Evolutionary conservation across 768 basidiomycete genomes (phyloP).

Genomic region (Macrolepiota dolichaula): DNA sequence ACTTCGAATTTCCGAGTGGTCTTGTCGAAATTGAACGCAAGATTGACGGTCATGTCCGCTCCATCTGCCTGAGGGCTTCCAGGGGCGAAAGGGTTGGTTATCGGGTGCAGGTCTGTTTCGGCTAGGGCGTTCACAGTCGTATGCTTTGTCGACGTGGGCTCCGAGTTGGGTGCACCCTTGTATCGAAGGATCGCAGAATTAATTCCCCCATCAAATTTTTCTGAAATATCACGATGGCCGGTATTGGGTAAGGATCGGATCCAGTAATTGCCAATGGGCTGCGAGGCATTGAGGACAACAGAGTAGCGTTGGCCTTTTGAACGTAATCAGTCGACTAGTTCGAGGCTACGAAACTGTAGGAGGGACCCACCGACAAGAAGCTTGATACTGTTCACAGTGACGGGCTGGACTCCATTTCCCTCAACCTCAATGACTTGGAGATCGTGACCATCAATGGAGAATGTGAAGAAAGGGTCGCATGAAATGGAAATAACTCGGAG

Average conservation of each 20-base stretch:
- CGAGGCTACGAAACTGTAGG: slow-evolving; percentile 22
- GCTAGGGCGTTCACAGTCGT: slow-evolving; percentile 19
- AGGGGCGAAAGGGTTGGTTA: slow-evolving; percentile 18
- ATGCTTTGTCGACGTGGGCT: slow-evolving; percentile 31
- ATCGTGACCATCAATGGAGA: slow-evolving; percentile 36
- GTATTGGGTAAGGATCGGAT: slow-evolving; percentile 36
- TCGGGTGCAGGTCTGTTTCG: slow-evolving; percentile 23
- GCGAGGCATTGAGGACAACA: slow-evolving; percentile 38
- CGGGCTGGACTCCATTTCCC: slow-evolving; percentile 24
- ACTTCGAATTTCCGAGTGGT: slow-evolving; percentile 9
- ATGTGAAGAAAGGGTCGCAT: slow-evolving; percentile 39
- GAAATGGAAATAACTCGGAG: slow-evolving; percentile 46
- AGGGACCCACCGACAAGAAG: slow-evolving; percentile 40
- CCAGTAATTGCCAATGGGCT: slow-evolving; percentile 50
- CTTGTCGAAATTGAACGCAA: slow-evolving; percentile 15
- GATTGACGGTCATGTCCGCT: slow-evolving; percentile 20
- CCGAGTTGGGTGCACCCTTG: slow-evolving; percentile 31
- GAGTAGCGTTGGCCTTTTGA: slow-evolving; percentile 32
- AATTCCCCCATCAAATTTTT: slow-evolving; percentile 30
- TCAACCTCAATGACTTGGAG: slow-evolving; percentile 39
- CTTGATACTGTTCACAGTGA: slow-evolving; percentile 35
- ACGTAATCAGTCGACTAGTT: slow-evolving; percentile 32
- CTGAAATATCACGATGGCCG: slow-evolving; percentile 9
- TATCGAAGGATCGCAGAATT: slow-evolving; percentile 52
- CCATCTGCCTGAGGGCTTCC: slow-evolving; percentile 18